These are phyloP conservation scores for Colletotrichum acutatum DNA, from an alignment of 2,329 filamentous ascomycete species.

Conservation along the genomic window DNA sequence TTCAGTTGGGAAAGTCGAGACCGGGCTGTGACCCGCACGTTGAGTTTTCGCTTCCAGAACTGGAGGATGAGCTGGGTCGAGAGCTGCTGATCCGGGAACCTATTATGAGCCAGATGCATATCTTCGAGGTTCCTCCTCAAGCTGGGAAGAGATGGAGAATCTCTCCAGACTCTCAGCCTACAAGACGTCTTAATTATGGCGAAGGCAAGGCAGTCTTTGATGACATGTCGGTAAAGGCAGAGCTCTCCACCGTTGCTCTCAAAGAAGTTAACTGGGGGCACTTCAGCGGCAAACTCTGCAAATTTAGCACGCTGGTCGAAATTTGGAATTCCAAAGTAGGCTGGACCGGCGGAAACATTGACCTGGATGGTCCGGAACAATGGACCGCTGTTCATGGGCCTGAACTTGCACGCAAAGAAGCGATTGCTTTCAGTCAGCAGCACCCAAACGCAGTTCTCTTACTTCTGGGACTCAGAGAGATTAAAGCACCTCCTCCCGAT, in stretches of 20 bases:
- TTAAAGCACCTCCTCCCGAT: neutral
- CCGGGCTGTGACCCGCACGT: neutral
- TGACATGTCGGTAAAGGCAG: neutral
- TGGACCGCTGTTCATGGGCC: neutral
- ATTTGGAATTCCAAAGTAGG: neutral
- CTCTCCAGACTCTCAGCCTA: neutral
- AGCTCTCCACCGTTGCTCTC: neutral
- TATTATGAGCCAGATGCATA: neutral
- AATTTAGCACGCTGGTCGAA: neutral
- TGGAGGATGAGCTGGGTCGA: neutral
- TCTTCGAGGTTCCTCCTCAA: neutral
- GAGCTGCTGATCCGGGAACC: neutral
- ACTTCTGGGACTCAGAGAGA: neutral
- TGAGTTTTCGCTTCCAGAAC: neutral
- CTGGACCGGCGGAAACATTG: neutral
- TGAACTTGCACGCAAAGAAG: neutral
- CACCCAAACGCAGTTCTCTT: neutral
- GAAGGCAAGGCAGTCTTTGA: neutral
- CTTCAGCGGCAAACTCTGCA: neutral
- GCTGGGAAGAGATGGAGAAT: neutral
- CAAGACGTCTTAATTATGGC: neutral
- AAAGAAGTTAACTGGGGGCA: neutral
- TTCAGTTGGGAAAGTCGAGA: neutral
- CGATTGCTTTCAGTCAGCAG: neutral
- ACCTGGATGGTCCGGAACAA: neutral